Base-by-base conservation (phyloP, 1,284 basidiomycete genomes). In the Puccinia hordei region DNA sequence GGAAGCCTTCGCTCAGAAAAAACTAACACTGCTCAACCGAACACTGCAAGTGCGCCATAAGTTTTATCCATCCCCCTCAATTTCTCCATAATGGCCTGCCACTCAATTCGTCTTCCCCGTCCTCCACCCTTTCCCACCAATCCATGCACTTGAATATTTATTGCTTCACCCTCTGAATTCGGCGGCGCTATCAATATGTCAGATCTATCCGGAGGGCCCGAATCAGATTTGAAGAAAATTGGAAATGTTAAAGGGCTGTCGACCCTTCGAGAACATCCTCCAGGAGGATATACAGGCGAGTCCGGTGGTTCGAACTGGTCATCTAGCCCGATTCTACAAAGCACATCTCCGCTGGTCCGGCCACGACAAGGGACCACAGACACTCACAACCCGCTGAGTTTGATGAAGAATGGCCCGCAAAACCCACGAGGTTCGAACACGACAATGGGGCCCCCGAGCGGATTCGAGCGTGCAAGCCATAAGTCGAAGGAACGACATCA, bases 31-130 rank as follows among this genome's bases (percentile, higher is more conserved):
- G 5, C 22, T 30, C 63, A 66, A 41, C 41, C 63, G 63, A 66
- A 27, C n/a, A 41, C 63, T 44, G 63, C 63, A 66, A 66, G 63
- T 66, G 63, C 63, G 63, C 63, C 63, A 41, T 66, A 44, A 66
- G 63, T 66, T 41, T 66, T 66, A 49, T 49, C 46, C 46, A 49
- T 49, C 46, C 46, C 41, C 46, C 24, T 59, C 57, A 22, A 24
- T 24, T 66, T 66, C 63, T 44, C 9, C 19, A 24, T 66, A 35
- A 66, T 66, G 41, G 41, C 63, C 41, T 66, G 41, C 38, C 17
- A 41, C 63, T 66, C 63, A 41, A 66, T 10, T n/a, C 19, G 38
- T 61, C 57, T 30, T 41, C 12, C 57, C 61, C n/a, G 13, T 46
- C 41, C 63, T 66, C 38, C 38, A 66, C 22, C 24, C 35, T 41